These are phyloP conservation scores for Harringtonia lauricola DNA, from an alignment of 2,329 filamentous ascomycete genomes.

Conservation along the genomic window DNA sequence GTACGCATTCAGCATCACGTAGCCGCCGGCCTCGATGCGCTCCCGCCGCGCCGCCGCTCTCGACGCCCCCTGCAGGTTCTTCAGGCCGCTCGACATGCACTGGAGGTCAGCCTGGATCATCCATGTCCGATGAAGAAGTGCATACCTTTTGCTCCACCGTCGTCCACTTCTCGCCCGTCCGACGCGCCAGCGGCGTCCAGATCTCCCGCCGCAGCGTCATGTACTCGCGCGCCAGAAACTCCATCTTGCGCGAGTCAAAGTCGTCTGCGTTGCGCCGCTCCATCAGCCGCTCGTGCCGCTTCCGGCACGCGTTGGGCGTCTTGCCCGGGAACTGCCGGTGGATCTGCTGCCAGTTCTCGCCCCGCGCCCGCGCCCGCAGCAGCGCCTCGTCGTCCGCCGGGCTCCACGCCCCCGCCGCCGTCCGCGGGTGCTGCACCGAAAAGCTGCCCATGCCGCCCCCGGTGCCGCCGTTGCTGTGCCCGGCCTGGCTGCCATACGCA, in stretches of 20 bases:
- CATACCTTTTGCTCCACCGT: slow-evolving; percentile 52
- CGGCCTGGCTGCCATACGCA: neutral
- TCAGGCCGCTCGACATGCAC: slow-evolving; percentile 78
- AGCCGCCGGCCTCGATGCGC: slow-evolving; percentile 36
- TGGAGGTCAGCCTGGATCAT: slow-evolving; percentile 22
- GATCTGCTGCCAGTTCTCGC: slow-evolving; percentile 77
- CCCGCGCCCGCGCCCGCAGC: slow-evolving; percentile 58
- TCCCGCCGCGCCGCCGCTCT: slow-evolving; percentile 56
- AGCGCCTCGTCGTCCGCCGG: slow-evolving; percentile 64
- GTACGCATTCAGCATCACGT: slow-evolving; percentile 21
- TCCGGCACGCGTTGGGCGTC: slow-evolving; percentile 74
- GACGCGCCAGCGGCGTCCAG: slow-evolving; percentile 64
- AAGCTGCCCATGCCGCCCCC: slow-evolving; percentile 11
- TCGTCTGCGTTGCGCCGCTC: slow-evolving; percentile 64
- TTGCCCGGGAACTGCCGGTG: slow-evolving; percentile 66
- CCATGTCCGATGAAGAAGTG: slow-evolving; percentile 15
- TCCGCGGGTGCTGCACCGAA: slow-evolving; percentile 31
- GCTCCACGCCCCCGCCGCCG: slow-evolving; percentile 60
- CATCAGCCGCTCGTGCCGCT: slow-evolving; percentile 76
- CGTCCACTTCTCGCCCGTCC: slow-evolving; percentile 74
- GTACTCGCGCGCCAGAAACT: slow-evolving; percentile 66
- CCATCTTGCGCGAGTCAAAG: slow-evolving; percentile 67
- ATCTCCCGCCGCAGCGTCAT: slow-evolving; percentile 71
- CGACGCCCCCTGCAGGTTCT: slow-evolving; percentile 63
- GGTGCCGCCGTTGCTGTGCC: neutral